Conservation (phyloP, 352 stramenopile species). For the Phytopythium sindhum region DNA sequence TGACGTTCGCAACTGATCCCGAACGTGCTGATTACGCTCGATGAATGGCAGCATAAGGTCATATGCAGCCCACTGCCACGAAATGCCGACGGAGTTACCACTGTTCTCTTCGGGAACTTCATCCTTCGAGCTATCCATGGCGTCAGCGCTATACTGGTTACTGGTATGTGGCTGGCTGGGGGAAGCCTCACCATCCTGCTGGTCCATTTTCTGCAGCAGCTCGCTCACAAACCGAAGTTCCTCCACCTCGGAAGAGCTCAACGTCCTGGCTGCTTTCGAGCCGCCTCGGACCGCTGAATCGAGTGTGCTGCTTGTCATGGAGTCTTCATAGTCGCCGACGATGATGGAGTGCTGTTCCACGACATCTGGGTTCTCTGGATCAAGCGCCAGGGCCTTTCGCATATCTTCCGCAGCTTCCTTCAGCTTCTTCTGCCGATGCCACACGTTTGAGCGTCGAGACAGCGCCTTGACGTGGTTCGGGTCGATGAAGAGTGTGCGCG, state of each 20-base stretch:
- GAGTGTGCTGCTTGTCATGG: conserved; percentile 29
- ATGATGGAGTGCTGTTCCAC: conserved; percentile 70
- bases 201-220: conserved; percentile 45
- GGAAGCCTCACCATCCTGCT: background rate
- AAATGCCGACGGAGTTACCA: background rate
- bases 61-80: conserved; percentile 32
- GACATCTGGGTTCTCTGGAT: conserved; percentile 55
- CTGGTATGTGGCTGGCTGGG: background rate
- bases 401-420: conserved; percentile 54
- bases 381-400: conserved; percentile 37
- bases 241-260: conserved; percentile 7
- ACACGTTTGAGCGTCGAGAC: conserved; percentile 51
- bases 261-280: background rate
- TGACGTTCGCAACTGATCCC: conserved; percentile 53
- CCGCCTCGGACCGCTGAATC: conserved; percentile 9
- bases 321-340: conserved; percentile 70
- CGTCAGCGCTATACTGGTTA: background rate
- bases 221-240: conserved; percentile 50
- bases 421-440: conserved; percentile 45
- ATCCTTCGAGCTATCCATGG: background rate
- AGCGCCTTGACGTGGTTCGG: conserved; percentile 64
- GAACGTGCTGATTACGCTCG: conserved; percentile 36
- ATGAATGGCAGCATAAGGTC: conserved; percentile 54
- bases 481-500: conserved; percentile 55
- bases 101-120: background rate